A percentile compares a stretch with the other conserved stretches of the same genome.
These are phyloP conservation scores for Aspergillus pseudoglaucus DNA, from an alignment of 2,329 filamentous ascomycete genomes.

Conservation along the genomic window DNA sequence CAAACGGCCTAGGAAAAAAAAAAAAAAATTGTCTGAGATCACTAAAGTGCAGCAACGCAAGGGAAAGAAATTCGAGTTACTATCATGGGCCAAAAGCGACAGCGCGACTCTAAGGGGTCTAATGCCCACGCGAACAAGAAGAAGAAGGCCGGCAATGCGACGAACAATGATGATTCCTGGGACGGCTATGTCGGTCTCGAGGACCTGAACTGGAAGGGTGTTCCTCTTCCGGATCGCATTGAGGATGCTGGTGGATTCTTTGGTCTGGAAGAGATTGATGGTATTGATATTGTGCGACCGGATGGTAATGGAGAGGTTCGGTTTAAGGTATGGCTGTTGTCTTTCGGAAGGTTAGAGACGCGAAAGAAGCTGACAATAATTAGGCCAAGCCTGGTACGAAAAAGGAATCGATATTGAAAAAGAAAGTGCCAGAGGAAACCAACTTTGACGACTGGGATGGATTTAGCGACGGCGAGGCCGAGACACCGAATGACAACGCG, in stretches of 20 bases:
- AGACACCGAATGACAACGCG: slow-evolving; percentile 8
- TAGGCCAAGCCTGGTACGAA: slow-evolving; percentile 30
- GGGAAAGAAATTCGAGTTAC: background rate
- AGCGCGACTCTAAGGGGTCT: slow-evolving; percentile 24
- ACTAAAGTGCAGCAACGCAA: background rate
- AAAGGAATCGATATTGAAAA: slow-evolving; percentile 27
- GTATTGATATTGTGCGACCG: slow-evolving; percentile 71
- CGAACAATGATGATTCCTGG: slow-evolving; percentile 14
- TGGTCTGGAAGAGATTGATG: slow-evolving; percentile 84
- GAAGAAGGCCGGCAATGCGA: slow-evolving; percentile 19
- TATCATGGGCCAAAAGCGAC: slow-evolving; percentile 33
- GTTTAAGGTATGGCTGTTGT: slow-evolving; percentile 32
- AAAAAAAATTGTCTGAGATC: background rate
- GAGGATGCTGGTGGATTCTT: slow-evolving; percentile 93
- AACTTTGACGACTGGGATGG: slow-evolving; percentile 57
- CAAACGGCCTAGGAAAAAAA: background rate
- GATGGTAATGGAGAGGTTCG: slow-evolving; percentile 47
- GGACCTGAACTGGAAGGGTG: slow-evolving; percentile 56
- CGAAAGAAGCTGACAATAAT: slow-evolving; percentile 3
- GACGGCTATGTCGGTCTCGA: slow-evolving; percentile 38
- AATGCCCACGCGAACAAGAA: slow-evolving; percentile 29
- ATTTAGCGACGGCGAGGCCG: slow-evolving; percentile 50
- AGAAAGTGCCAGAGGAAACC: slow-evolving; percentile 10
- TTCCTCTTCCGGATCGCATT: slow-evolving; percentile 65
- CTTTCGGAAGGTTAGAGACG: background rate